Conservation (phyloP, 208 protist species). For the Strigomonas culicis region DNA sequence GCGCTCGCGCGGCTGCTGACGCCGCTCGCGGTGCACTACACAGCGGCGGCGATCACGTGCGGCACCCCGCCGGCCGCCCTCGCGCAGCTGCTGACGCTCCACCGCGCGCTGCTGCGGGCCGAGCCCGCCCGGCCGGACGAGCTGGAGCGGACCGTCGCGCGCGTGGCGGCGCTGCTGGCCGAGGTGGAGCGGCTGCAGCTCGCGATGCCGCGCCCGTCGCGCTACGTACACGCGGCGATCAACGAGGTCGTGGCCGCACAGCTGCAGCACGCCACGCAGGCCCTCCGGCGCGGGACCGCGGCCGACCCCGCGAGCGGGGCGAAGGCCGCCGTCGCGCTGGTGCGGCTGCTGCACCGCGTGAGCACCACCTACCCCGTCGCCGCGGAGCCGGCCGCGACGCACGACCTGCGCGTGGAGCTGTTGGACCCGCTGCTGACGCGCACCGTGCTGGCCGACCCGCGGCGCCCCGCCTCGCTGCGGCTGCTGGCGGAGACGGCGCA, state of each 20-base stretch:
- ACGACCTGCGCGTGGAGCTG: slow-evolving; percentile 51
- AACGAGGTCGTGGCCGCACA: slow-evolving; percentile 63
- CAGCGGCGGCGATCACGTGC: slow-evolving; percentile 20
- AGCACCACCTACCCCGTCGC: slow-evolving; percentile 45
- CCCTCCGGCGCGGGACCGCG: neutral
- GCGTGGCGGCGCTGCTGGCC: slow-evolving; percentile 11
- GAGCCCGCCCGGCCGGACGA: slow-evolving; percentile 30
- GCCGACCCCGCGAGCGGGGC: neutral
- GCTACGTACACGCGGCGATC: slow-evolving; percentile 35
- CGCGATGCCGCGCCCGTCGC: slow-evolving; percentile 26
- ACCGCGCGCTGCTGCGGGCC: slow-evolving; percentile 38
- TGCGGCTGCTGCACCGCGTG: slow-evolving; percentile 60
- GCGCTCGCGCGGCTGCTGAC: slow-evolving; percentile 35
- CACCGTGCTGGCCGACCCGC: slow-evolving; percentile 17
- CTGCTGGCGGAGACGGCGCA: slow-evolving; percentile 58
- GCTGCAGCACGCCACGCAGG: slow-evolving; percentile 11
- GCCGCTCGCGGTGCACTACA: slow-evolving; percentile 23
- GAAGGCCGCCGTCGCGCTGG: neutral
- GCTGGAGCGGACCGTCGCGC: slow-evolving; percentile 37
- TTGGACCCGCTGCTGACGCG: slow-evolving; percentile 54
- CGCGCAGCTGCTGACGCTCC: slow-evolving; percentile 55
- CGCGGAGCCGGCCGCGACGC: slow-evolving; percentile 52
- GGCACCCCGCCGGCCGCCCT: slow-evolving; percentile 39
- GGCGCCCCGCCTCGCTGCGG: slow-evolving; percentile 22
- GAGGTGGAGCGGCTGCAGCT: slow-evolving; percentile 21